Conservation (phyloP, 2,329 filamentous ascomycete genomes). For the Xylaria sp. region DNA sequence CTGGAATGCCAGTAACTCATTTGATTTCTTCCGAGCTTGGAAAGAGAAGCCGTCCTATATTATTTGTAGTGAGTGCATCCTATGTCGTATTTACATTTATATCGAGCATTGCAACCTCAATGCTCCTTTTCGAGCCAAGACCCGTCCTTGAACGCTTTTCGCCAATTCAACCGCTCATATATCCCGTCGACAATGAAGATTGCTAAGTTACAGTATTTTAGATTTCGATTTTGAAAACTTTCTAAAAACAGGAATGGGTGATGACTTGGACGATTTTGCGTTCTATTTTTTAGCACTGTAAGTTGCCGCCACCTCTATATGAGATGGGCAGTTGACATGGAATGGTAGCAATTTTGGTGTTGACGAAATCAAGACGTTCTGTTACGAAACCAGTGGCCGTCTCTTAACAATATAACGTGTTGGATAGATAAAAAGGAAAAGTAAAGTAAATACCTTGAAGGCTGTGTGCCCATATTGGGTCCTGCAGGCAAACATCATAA, state of each 20-base stretch:
- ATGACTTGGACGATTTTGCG: constrained; percentile 48
- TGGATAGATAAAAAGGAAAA: constrained; percentile 19
- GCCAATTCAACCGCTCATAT: no score
- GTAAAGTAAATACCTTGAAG: not conserved
- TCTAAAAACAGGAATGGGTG: constrained; percentile 37
- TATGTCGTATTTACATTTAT: not conserved
- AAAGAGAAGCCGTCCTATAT: constrained; percentile 43
- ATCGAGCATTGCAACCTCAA: not conserved
- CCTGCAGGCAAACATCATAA: no score
- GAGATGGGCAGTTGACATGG: not conserved
- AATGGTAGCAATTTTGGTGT: constrained; percentile 42
- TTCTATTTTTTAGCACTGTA: constrained; percentile 41
- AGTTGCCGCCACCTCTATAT: constrained; percentile 7
- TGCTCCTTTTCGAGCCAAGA: no score
- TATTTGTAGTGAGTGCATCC: constrained; percentile 16
- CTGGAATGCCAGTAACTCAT: constrained; percentile 56
- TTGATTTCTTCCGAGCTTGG: constrained; percentile 58
- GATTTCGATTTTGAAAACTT: constrained; percentile 42
- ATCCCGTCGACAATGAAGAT: no score
- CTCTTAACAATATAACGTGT: constrained; percentile 37
- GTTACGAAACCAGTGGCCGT: constrained; percentile 40
- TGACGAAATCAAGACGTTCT: constrained; percentile 44
- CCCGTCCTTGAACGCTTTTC: no score
- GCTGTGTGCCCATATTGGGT: not conserved
- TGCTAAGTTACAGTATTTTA: no score